phyloP scores from a whole-genome alignment of 129 eudicot species.

The Arctium minus region DNA sequence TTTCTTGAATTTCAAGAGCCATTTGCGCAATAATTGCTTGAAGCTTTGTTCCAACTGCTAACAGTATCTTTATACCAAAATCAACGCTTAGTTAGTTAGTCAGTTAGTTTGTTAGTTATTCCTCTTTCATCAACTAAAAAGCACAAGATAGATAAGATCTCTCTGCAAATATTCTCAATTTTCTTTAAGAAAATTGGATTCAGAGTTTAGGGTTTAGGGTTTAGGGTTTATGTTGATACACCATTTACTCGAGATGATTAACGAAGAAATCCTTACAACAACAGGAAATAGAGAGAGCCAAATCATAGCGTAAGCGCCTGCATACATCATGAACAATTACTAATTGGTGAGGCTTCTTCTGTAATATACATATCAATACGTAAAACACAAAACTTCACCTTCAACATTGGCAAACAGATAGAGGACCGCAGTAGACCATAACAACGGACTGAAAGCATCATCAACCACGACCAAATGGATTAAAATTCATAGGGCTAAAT shows the following conservation, averaged over 20 bases:
- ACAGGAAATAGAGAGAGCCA: slow-evolving; percentile 79
- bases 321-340: background rate
- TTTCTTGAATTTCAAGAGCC: slow-evolving; percentile 57
- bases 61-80: slow-evolving; percentile 49
- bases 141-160: background rate
- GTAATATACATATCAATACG: background rate
- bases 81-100: slow-evolving; percentile 8
- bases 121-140: background rate
- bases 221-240: background rate
- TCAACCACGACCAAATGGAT: slow-evolving; percentile 7
- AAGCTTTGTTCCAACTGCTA: slow-evolving; percentile 93
- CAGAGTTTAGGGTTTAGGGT: background rate
- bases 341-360: background rate
- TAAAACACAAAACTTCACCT: slow-evolving; percentile 35
- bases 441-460: slow-evolving; percentile 56
- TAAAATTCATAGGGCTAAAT: background rate
- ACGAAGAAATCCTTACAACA: slow-evolving; percentile 47
- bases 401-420: slow-evolving; percentile 75
- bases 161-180: background rate
- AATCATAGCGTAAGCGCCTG: slow-evolving; percentile 70
- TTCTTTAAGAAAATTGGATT: background rate
- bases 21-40: slow-evolving; percentile 74
- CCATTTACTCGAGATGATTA: background rate
- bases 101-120: slow-evolving; percentile 6
- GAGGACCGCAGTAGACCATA: slow-evolving; percentile 79